These are phyloP conservation scores for Trichoderma sp. DNA, from an alignment of 2,329 filamentous ascomycete genomes.

Conservation along the genomic window DNA sequence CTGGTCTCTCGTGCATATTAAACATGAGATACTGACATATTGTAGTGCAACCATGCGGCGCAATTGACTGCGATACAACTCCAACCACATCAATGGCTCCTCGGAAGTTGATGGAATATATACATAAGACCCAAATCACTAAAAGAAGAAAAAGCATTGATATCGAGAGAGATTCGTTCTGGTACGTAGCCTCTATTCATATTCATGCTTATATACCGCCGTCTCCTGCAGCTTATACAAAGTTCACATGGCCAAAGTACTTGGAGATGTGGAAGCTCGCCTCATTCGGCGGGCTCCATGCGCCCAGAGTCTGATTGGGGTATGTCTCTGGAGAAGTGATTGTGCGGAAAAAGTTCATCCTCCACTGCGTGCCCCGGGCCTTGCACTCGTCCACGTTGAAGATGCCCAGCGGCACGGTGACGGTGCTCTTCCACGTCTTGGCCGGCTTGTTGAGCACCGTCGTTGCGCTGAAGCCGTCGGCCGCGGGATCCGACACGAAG, in stretches of 20 bases:
- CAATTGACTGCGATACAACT: background rate
- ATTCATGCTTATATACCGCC: background rate
- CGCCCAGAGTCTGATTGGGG: constrained; percentile 48
- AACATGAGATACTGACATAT: background rate
- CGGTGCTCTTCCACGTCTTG: constrained; percentile 45
- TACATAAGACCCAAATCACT: background rate
- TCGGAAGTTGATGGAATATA: background rate
- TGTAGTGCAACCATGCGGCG: background rate
- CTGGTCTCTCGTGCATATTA: no score
- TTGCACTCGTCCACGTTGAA: constrained; percentile 51
- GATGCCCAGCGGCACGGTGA: constrained; percentile 48
- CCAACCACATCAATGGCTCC: background rate
- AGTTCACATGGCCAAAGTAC: constrained; percentile 46
- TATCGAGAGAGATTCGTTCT: background rate
- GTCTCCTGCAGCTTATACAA: constrained; percentile 34
- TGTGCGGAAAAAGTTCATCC: constrained; percentile 57
- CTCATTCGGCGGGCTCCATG: constrained; percentile 49
- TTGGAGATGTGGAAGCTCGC: constrained; percentile 52
- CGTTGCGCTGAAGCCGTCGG: constrained; percentile 45
- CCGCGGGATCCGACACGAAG: constrained; percentile 43
- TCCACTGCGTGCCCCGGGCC: constrained; percentile 49
- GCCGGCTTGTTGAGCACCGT: constrained; percentile 43
- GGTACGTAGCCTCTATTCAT: background rate
- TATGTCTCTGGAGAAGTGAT: constrained; percentile 45
- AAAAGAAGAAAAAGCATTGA: background rate